Evolutionary conservation across 495 filamentous ascomycete genomes (phyloP), one percentile per base, ranked within the genome.

Genomic region (Xylaria bambusicola): DNA sequence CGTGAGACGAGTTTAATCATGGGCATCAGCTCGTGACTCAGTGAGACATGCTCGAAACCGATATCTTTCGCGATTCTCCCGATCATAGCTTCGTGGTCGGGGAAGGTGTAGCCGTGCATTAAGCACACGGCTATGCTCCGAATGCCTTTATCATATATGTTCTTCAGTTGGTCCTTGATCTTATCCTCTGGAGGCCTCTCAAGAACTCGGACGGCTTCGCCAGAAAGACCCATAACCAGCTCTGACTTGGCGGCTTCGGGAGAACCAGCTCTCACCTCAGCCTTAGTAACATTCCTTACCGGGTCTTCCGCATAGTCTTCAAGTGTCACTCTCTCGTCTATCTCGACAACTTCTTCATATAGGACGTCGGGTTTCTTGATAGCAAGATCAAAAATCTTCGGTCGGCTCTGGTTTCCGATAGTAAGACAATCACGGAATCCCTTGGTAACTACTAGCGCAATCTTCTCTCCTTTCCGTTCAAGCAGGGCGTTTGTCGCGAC

Each of bases 1-100:
- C 94, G 79, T 24, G 93, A 88, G 0, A 92, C 88, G 7, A 92
- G 75, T 70, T 92, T 93, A 67, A 92, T 97, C 93, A 97, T 98
- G 24, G 94, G 94, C 86, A 96, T 96, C 26, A 91, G 78, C 70
- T 91, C 83, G 60, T 88, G 84, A 49, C 84, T 88, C 36, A 91
- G 75, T 49, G 85, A 82, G 72, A 98, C 83, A 68, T 92, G 87
- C 35, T 80, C 68, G 69, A 93, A 93, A 12, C 90, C 90, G 62
- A 92, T 83, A 52, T 91, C 84, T 61, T 71, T 75, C 0, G 88
- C 90, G 17, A 93, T 75, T 52, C 80, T 78, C 18, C 87, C 86
- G 9, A 93, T 79, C 46, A 90, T 62, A 6, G 79, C 79, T 62
- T 93, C 90, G 58, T 93, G 90, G 31, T 85, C 80, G 13, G 88